Base-by-base conservation (phyloP, 805 yeast species). In the Myxozyma sirexii region DNA sequence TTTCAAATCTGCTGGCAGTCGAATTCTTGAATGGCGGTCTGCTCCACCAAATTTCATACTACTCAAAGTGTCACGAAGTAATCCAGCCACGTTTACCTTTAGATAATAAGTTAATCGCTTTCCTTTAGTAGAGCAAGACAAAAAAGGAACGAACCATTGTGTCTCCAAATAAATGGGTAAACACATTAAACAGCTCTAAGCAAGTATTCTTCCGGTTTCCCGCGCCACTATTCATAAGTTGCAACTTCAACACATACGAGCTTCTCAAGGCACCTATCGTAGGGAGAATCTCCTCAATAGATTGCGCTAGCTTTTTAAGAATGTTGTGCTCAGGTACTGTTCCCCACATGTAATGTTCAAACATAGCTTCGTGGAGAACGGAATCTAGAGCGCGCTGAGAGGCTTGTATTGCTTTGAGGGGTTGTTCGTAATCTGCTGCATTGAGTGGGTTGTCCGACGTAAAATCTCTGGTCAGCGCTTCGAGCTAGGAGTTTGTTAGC, bases 121-220 rank as follows among this genome's bases (percentile, higher is more conserved):
- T 10, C n/a, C 21, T 38, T 17, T 2, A 4, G 10, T 3, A 38
- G 33, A 26, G 3, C 38, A 26, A 19, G 41, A 37, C 19, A 37
- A 38, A 4, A 27, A 27, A 8, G n/a, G 31, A 1, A 23, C 37
- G 10, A 29, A 43, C 54, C 54, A 59, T 49, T 0, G 91, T 84
- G 0, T 94, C 93, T 0, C 90, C 89, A 49, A 88, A 74, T 65
- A 86, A 79, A 63, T 80, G 80, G 1, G 85, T 84, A 70, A 88
- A 88, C 38, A 85, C 69, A 56, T 84, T 85, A 69, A 87, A 87
- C n/a, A 88, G 74, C 67, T 84, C 84, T 6, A 29, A 24, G 37
- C 63, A 58, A 5, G 59, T 42, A 6, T 38, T 24, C 35, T 47
- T 33, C n/a, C 52, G 37, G 24, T 59, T 31, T 3, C 57, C 64